Evolutionary conservation across 1,139 yeast species (phyloP).

Genomic region (Lodderomyces elongisporus): DNA sequence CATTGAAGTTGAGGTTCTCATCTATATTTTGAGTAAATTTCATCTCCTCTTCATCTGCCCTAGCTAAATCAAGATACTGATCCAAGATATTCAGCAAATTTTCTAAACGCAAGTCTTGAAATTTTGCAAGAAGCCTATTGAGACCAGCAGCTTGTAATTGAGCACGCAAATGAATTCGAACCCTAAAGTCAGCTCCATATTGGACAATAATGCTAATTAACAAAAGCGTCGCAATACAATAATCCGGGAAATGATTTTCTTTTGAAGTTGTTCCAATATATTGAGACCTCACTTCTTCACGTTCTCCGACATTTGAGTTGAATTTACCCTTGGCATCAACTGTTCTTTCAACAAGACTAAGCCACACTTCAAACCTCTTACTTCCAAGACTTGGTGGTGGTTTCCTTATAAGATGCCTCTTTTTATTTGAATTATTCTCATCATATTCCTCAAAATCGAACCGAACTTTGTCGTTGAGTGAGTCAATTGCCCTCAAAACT

Average conservation of each 20-base stretch:
- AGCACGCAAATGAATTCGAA: slow-evolving; percentile 71
- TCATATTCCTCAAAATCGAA: slow-evolving; percentile 39
- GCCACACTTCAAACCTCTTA: slow-evolving; percentile 81
- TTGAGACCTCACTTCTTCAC: slow-evolving; percentile 69
- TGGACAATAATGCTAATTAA: slow-evolving; percentile 69
- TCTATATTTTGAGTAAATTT: slow-evolving; percentile 57
- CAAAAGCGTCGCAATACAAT: slow-evolving; percentile 72
- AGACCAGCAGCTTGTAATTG: slow-evolving; percentile 77
- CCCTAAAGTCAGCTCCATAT: slow-evolving; percentile 59
- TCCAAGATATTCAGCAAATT: slow-evolving; percentile 62
- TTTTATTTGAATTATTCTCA: slow-evolving; percentile 6
- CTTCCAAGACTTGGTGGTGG: slow-evolving; percentile 36
- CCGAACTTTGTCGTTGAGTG: slow-evolving; percentile 55
- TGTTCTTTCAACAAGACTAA: slow-evolving; percentile 64
- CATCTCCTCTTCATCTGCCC: slow-evolving; percentile 65
- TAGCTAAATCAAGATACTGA: slow-evolving; percentile 60
- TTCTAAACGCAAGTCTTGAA: slow-evolving; percentile 60
- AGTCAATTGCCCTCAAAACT: slow-evolving; percentile 60
- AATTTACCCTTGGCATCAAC: slow-evolving; percentile 81
- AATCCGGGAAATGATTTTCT: slow-evolving; percentile 74
- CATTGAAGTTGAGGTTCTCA: slow-evolving; percentile 58
- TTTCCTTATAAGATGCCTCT: slow-evolving; percentile 33
- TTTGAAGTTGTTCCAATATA: slow-evolving; percentile 23
- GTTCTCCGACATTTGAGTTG: slow-evolving; percentile 89
- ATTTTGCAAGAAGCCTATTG: slow-evolving; percentile 54